phyloP scores from a whole-genome alignment of 1,284 basidiomycete genomes.

The Pseudozyma tsukubaensis region DNA sequence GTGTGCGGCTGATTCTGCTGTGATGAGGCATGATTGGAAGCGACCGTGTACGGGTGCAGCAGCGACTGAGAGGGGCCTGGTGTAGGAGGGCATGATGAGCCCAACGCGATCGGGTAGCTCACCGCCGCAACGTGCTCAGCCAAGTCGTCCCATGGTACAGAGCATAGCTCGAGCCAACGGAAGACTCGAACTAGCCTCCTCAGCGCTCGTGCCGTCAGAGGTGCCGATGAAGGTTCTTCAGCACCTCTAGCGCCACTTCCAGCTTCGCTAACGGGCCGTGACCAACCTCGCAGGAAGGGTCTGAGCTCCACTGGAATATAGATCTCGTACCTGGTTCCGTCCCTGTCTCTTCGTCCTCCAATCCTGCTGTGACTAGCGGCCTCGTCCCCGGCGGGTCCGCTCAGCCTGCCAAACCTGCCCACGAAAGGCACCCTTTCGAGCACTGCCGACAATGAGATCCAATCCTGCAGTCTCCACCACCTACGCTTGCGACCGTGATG shows the following conservation, averaged over 20 bases:
- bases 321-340: constrained; percentile 30
- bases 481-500: constrained; percentile 9
- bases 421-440: constrained; percentile 29
- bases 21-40: constrained; percentile 24
- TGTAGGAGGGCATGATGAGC: constrained; percentile 29
- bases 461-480: constrained; percentile 16
- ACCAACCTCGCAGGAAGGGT: constrained; percentile 31
- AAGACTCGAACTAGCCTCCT: constrained; percentile 27
- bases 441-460: neutral
- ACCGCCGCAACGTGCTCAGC: constrained; percentile 44
- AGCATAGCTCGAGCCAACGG: constrained; percentile 30
- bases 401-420: constrained; percentile 18
- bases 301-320: constrained; percentile 25
- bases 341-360: neutral
- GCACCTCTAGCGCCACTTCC: neutral
- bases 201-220: constrained; percentile 6
- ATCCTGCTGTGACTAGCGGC: neutral
- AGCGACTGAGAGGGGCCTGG: constrained; percentile 32
- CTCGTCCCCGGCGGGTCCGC: constrained; percentile 1
- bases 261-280: constrained; percentile 12
- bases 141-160: constrained; percentile 36
- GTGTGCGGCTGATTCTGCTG: neutral
- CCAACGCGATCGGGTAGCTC: constrained; percentile 25
- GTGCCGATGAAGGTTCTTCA: neutral
- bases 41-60: constrained; percentile 29